Percentiles rank a stretch among this genome's conserved stretches.
Evolutionary conservation across 202 grass and related monocot species (phyloP).

Genomic region (Tripidium arundinaceum): DNA sequence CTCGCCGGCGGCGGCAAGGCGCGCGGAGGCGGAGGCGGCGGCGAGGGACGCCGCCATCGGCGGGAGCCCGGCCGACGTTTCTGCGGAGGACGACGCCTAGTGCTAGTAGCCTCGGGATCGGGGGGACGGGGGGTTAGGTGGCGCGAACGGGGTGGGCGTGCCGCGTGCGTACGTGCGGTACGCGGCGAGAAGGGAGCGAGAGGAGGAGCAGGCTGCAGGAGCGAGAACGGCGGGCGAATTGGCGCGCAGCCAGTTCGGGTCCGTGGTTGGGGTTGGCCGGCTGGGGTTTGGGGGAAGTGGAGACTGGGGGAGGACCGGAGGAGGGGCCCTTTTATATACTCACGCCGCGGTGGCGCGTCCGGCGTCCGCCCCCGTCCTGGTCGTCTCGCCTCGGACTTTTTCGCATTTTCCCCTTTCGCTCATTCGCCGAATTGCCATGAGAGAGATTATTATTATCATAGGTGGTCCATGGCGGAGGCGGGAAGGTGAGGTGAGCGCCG

Average conservation of each 20-base stretch:
- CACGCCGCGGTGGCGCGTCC: not conserved
- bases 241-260: constrained; percentile 14
- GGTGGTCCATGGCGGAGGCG: not conserved
- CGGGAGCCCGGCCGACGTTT: not conserved
- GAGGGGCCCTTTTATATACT: not conserved
- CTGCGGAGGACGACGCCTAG: not conserved
- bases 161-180: not conserved
- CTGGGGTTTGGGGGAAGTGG: not conserved
- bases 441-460: too few species aligned
- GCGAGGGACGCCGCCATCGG: constrained; percentile 24
- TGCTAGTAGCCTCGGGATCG: not conserved
- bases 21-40: constrained; percentile 15
- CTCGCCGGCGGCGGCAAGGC: constrained; percentile 7
- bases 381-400: not conserved
- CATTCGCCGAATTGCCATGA: too few species aligned
- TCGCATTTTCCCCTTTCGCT: not conserved
- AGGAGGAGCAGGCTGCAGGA: not conserved
- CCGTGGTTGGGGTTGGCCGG: not conserved
- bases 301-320: not conserved
- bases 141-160: not conserved
- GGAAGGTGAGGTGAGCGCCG: not conserved
- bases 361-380: not conserved
- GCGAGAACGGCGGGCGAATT: not conserved
- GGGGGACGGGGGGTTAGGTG: not conserved
- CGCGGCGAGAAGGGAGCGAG: constrained; percentile 15